phyloP scores from a whole-genome alignment of 768 basidiomycete species.

The Leccinum imitatum region DNA sequence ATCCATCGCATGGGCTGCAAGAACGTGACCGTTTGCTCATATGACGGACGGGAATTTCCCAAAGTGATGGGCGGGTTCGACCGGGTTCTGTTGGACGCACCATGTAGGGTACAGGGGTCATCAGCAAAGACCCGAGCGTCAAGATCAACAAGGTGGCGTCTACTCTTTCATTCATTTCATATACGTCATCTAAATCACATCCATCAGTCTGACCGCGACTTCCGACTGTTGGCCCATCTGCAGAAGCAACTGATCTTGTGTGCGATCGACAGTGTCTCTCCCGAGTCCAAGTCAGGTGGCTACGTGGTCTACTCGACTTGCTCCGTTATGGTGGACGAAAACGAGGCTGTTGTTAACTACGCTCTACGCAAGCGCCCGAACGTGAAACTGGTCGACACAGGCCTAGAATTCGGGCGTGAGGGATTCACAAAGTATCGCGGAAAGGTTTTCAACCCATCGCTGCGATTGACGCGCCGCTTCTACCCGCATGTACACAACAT shows the following conservation, averaged over 20 bases:
- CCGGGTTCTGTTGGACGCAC: slow-evolving; percentile 94
- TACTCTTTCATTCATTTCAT: slow-evolving; percentile 1
- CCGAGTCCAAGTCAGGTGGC: slow-evolving; percentile 88
- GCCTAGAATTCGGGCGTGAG: slow-evolving; percentile 89
- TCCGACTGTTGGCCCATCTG: slow-evolving; percentile 91
- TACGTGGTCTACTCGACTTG: slow-evolving; percentile 98
- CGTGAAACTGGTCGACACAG: slow-evolving; percentile 88
- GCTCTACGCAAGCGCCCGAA: slow-evolving; percentile 93
- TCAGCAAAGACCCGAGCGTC: slow-evolving; percentile 95
- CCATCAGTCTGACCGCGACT: slow-evolving; percentile 86
- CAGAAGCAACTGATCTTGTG: slow-evolving; percentile 98
- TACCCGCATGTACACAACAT: slow-evolving; percentile 99
- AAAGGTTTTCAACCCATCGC: slow-evolving; percentile 78
- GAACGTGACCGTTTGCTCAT: slow-evolving; percentile 95
- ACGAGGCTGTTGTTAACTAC: slow-evolving; percentile 97
- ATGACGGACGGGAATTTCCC: slow-evolving; percentile 97
- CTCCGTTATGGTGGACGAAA: slow-evolving; percentile 97
- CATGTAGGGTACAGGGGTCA: slow-evolving; percentile 99
- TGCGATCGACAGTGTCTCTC: slow-evolving; percentile 93
- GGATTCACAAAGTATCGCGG: slow-evolving; percentile 91
- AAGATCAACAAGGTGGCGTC: slow-evolving; percentile 90
- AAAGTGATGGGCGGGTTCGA: slow-evolving; percentile 99
- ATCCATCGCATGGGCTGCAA: slow-evolving; percentile 97
- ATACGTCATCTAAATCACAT: slow-evolving; percentile 3
- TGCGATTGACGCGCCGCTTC: slow-evolving; percentile 83